A percentile compares a stretch with the other conserved stretches of the same genome.
Evolutionary conservation across 495 filamentous ascomycete species (phyloP).

Genomic region (Sabuloglossum arenarium): DNA sequence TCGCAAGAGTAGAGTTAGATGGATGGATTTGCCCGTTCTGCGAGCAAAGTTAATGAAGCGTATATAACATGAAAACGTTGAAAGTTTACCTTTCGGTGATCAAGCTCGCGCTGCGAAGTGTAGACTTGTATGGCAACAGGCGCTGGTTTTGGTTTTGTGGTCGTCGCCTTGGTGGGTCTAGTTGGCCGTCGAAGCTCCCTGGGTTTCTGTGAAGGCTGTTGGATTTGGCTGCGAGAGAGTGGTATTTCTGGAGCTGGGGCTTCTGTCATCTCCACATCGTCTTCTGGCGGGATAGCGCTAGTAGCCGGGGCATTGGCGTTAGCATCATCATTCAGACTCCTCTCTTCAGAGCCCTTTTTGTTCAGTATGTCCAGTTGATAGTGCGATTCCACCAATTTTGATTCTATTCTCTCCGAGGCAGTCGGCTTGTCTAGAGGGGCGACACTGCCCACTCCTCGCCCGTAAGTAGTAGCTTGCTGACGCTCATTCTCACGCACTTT

Average conservation of each 20-base stretch:
- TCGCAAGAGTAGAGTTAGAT: slow-evolving; percentile 32
- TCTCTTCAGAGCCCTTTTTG: neutral
- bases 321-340: neutral
- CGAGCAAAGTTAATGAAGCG: neutral
- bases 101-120: slow-evolving; percentile 35
- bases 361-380: neutral
- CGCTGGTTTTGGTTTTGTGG: slow-evolving; percentile 46
- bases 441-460: slow-evolving; percentile 20
- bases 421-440: slow-evolving; percentile 10
- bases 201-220: slow-evolving; percentile 32
- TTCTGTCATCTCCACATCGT: slow-evolving; percentile 8
- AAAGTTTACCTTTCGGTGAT: slow-evolving; percentile 4
- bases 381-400: neutral
- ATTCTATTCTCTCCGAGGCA: neutral
- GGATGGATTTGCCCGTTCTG: slow-evolving; percentile 31
- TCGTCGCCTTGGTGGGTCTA: slow-evolving; percentile 47
- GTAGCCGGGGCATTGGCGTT: neutral
- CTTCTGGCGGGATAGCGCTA: slow-evolving; percentile 6
- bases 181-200: slow-evolving; percentile 37
- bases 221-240: slow-evolving; percentile 22
- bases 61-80: neutral
- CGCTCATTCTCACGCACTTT: slow-evolving; percentile 44
- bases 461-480: neutral
- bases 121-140: slow-evolving; percentile 66
- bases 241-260: slow-evolving; percentile 18